These are phyloP conservation scores for Hericium erinaceus DNA, from an alignment of 768 basidiomycete species.

Conservation along the genomic window DNA sequence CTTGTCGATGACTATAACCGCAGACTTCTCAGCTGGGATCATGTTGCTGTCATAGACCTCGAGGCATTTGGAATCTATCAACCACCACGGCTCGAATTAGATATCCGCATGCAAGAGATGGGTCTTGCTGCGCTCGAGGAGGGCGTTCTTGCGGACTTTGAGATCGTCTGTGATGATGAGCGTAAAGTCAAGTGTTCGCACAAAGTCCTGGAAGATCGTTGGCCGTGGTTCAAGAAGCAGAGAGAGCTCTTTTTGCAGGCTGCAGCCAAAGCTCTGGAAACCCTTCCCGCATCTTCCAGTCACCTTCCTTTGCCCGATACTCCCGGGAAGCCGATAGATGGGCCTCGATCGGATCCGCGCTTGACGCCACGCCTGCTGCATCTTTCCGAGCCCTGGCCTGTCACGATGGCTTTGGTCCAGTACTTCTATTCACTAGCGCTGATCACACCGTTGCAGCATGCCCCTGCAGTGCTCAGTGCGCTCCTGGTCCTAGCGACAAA, in stretches of 20 bases:
- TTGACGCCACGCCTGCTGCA: slow-evolving; percentile 71
- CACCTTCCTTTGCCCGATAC: slow-evolving; percentile 56
- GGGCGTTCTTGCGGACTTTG: slow-evolving; percentile 77
- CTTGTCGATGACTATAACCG: slow-evolving; percentile 91
- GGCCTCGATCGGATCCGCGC: slow-evolving; percentile 62
- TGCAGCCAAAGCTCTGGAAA: slow-evolving; percentile 47
- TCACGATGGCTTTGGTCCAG: slow-evolving; percentile 82
- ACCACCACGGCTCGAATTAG: slow-evolving; percentile 59
- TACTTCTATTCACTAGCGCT: slow-evolving; percentile 88
- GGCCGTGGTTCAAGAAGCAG: slow-evolving; percentile 91
- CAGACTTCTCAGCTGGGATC: slow-evolving; percentile 84
- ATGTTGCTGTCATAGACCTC: slow-evolving; percentile 82
- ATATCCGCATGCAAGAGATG: slow-evolving; percentile 71
- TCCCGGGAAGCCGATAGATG: slow-evolving; percentile 36
- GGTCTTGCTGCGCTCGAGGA: slow-evolving; percentile 82
- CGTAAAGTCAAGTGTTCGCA: slow-evolving; percentile 75
- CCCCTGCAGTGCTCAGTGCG: slow-evolving; percentile 82
- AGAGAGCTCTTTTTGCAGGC: slow-evolving; percentile 46
- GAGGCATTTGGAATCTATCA: slow-evolving; percentile 96
- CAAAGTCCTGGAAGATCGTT: slow-evolving; percentile 78
- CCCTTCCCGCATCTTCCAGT: slow-evolving; percentile 50
- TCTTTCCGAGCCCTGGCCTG: slow-evolving; percentile 84
- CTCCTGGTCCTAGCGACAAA: slow-evolving; percentile 76
- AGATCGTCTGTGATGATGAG: slow-evolving; percentile 87
- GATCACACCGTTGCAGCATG: slow-evolving; percentile 84